These are phyloP conservation scores for Anthoceros angustus DNA, from an alignment of 225 moss, liverwort and hornwort species.

Conservation along the genomic window DNA sequence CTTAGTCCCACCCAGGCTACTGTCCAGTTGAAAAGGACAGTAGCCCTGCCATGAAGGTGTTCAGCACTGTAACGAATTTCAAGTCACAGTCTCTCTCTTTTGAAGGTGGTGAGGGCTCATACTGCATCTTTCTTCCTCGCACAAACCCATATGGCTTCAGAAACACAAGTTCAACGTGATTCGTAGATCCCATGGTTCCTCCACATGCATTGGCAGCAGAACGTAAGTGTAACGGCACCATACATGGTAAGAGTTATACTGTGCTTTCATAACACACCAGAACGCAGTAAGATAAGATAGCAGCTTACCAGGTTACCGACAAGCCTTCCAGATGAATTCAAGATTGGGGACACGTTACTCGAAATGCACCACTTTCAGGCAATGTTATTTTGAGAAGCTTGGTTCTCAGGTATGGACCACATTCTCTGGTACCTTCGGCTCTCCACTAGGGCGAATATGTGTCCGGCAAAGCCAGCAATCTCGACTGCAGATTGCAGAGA, in stretches of 20 bases:
- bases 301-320: not conserved
- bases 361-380: not conserved
- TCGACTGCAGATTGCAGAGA: not conserved
- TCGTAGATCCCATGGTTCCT: not conserved
- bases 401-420: not conserved
- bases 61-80: slow-evolving; percentile 23
- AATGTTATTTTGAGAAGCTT: not conserved
- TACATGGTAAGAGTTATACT: not conserved
- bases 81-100: slow-evolving; percentile 26
- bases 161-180: not conserved
- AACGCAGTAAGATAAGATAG: not conserved
- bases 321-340: not conserved
- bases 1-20: slow-evolving; percentile 20
- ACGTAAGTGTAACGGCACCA: not conserved
- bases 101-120: slow-evolving; percentile 14
- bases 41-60: slow-evolving; percentile 30
- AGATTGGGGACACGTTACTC: not conserved
- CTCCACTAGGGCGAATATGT: not conserved
- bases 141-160: slow-evolving; percentile 16
- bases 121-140: slow-evolving; percentile 29
- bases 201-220: not conserved
- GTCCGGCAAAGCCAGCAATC: not conserved
- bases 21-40: slow-evolving; percentile 42
- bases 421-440: not conserved
- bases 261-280: not conserved